A percentile compares a stretch with the other conserved stretches of the same genome.
Conservation (phyloP, 495 filamentous ascomycete genomes). For the Massariosphaeria phaeospora region DNA sequence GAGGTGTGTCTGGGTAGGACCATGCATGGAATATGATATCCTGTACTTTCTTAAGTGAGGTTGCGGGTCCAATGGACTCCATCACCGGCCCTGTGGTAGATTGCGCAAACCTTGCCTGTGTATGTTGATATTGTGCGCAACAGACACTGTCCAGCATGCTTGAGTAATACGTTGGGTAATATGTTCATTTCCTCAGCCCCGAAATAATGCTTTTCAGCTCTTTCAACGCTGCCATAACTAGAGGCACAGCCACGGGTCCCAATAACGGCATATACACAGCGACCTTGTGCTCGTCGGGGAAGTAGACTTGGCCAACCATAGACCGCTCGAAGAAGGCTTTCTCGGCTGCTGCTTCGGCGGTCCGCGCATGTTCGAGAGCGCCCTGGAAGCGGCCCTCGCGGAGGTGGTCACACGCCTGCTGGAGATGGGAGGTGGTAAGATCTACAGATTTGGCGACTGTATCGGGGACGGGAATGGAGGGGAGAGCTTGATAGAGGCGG, state of each 20-base stretch:
- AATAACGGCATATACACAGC: slow-evolving; percentile 90
- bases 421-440: slow-evolving; percentile 69
- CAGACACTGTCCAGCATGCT: too few species aligned
- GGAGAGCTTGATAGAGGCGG: slow-evolving; percentile 74
- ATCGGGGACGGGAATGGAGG: slow-evolving; percentile 83
- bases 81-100: too few species aligned
- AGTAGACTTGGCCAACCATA: slow-evolving; percentile 98
- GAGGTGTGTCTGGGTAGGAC: too few species aligned
- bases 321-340: slow-evolving; percentile 97
- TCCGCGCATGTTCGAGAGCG: slow-evolving; percentile 69
- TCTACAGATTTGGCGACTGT: slow-evolving; percentile 80
- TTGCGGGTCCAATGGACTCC: too few species aligned
- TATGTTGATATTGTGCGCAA: too few species aligned
- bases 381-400: slow-evolving; percentile 58
- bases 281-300: slow-evolving; percentile 97
- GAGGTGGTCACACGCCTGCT: slow-evolving; percentile 69
- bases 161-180: too few species aligned
- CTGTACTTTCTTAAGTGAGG: too few species aligned
- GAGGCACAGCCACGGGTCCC: slow-evolving; percentile 85
- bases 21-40: too few species aligned
- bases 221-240: slow-evolving; percentile 76
- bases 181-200: slow-evolving; percentile 43
- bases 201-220: slow-evolving; percentile 57
- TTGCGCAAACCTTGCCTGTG: too few species aligned
- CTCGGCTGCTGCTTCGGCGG: slow-evolving; percentile 85